phyloP scores from a whole-genome alignment of 352 stramenopile genomes.

The Phytophthora uliginosa region DNA sequence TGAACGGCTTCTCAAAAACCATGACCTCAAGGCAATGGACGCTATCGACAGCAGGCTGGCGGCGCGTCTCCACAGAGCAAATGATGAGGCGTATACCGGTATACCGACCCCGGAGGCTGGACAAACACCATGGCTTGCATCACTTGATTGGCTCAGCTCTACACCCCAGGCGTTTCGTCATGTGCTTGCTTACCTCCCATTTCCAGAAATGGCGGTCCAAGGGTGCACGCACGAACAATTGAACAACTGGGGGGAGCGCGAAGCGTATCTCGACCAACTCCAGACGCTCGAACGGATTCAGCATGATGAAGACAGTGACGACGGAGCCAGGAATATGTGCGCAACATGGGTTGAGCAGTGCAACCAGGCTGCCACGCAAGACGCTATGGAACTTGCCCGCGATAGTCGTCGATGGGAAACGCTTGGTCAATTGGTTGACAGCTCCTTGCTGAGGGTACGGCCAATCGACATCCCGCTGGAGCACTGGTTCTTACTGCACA shows the following conservation, averaged over 20 bases:
- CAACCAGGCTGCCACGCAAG: not conserved
- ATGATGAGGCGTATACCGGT: not conserved
- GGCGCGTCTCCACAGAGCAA: not conserved
- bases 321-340: not conserved
- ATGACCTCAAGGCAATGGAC: not conserved
- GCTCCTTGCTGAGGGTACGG: not conserved
- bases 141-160: not conserved
- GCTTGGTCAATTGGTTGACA: not conserved
- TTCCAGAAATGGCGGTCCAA: not conserved
- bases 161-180: not conserved
- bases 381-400: not conserved
- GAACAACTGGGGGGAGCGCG: not conserved
- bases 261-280: not conserved
- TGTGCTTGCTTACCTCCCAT: not conserved
- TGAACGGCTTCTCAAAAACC: not conserved
- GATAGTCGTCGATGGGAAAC: not conserved
- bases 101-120: not conserved
- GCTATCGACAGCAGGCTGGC: not conserved
- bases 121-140: not conserved
- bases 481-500: not conserved
- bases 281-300: not conserved
- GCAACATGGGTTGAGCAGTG: not conserved
- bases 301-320: not conserved
- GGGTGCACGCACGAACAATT: not conserved
- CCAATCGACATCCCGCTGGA: not conserved